Percentiles rank a stretch among this genome's conserved stretches.
These are phyloP conservation scores for Rhodotorula paludigena DNA, from an alignment of 768 basidiomycete genomes.

Conservation along the genomic window DNA sequence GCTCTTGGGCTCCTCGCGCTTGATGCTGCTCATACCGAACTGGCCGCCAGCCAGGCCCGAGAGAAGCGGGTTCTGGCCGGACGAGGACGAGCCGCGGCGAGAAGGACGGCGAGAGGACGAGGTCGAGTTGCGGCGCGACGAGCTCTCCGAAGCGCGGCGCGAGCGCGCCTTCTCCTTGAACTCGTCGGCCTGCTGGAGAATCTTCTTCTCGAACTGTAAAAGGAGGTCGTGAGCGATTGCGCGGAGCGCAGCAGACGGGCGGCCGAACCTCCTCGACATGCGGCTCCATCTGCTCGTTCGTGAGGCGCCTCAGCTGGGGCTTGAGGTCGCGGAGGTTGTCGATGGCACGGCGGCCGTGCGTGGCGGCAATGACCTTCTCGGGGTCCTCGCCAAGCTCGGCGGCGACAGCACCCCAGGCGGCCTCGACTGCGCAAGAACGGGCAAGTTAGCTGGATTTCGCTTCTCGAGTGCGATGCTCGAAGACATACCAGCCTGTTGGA, in stretches of 20 bases:
- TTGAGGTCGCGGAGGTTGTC: conserved; percentile 59
- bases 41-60: conserved; percentile 34
- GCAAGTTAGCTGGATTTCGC: conserved; percentile 43
- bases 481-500: background rate
- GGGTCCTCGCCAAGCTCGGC: conserved; percentile 65
- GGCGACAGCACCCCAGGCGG: conserved; percentile 70
- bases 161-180: conserved; percentile 54
- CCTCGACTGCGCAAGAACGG: conserved; percentile 53
- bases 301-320: conserved; percentile 41
- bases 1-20: conserved; percentile 15
- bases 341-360: conserved; percentile 72
- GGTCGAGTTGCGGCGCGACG: conserved; percentile 29
- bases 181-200: conserved; percentile 64
- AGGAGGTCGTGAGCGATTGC: conserved; percentile 56
- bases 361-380: conserved; percentile 63
- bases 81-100: conserved; percentile 15
- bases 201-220: conserved; percentile 57
- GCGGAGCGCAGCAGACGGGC: no score
- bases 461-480: no score
- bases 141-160: conserved; percentile 45
- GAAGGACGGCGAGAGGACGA: conserved; percentile 33
- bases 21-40: conserved; percentile 36
- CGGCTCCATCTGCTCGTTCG: conserved; percentile 41
- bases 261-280: conserved; percentile 40
- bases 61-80: conserved; percentile 32